phyloP scores from a whole-genome alignment of 371 early-diverging fungal species.

The Saksenaea oblongispora region DNA sequence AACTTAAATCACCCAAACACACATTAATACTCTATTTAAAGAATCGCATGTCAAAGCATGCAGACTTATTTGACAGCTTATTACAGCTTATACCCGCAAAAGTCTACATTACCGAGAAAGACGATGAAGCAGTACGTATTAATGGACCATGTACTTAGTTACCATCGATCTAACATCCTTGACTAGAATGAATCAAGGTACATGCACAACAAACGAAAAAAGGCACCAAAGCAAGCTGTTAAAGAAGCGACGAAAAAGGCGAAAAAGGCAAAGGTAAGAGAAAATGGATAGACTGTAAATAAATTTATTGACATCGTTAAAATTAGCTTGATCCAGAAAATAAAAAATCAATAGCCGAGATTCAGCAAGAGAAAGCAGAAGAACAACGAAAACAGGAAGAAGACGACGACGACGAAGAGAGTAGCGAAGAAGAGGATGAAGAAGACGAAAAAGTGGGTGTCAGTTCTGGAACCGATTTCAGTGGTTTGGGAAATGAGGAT shows the following conservation, averaged over 20 bases:
- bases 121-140: slow-evolving; percentile 42
- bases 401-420: slow-evolving; percentile 17
- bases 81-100: slow-evolving; percentile 75
- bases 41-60: slow-evolving; percentile 64
- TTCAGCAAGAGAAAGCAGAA: slow-evolving; percentile 48
- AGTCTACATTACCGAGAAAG: slow-evolving; percentile 65
- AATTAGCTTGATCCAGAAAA: slow-evolving; percentile 54
- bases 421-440: slow-evolving; percentile 20
- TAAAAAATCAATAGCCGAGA: slow-evolving; percentile 49
- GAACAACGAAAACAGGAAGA: slow-evolving; percentile 27
- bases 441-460: slow-evolving; percentile 36
- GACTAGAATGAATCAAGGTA: slow-evolving; percentile 51
- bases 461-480: slow-evolving; percentile 26
- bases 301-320: not conserved
- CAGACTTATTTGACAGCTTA: slow-evolving; percentile 62
- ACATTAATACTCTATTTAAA: slow-evolving; percentile 15
- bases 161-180: not conserved
- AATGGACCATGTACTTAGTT: not conserved
- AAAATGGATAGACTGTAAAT: not conserved
- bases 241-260: slow-evolving; percentile 81
- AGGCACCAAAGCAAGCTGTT: slow-evolving; percentile 75
- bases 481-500: slow-evolving; percentile 22
- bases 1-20: not conserved
- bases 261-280: slow-evolving; percentile 69
- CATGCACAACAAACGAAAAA: slow-evolving; percentile 73